phyloP scores from a whole-genome alignment of 2,329 filamentous ascomycete species.

The Cladosporium velox region DNA sequence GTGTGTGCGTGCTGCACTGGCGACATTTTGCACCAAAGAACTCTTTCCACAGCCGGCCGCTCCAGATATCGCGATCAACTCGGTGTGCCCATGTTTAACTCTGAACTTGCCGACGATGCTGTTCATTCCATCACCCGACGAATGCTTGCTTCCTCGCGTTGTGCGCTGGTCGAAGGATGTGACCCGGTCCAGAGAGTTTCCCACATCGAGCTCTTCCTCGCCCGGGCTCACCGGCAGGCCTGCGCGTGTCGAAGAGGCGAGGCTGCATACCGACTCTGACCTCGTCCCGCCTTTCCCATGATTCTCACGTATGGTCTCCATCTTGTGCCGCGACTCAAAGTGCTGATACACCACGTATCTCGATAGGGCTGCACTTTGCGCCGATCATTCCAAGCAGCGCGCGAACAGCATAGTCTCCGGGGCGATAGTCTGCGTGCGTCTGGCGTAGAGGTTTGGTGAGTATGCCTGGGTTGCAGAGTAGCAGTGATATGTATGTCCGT shows the following conservation, averaged over 20 bases:
- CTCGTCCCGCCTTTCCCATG: not conserved
- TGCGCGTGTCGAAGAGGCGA: constrained; percentile 13
- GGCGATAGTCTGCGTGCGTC: not conserved
- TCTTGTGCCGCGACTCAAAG: not conserved
- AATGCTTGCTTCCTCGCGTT: constrained; percentile 15
- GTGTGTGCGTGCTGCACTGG: constrained; percentile 56
- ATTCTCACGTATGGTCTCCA: constrained; percentile 15
- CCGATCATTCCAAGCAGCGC: constrained; percentile 5
- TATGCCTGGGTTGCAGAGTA: not conserved
- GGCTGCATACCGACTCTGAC: constrained; percentile 16
- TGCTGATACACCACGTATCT: not conserved
- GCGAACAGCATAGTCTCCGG: constrained; percentile 16
- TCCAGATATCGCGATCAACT: constrained; percentile 61
- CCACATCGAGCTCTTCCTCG: constrained; percentile 11
- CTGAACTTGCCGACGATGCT: constrained; percentile 7
- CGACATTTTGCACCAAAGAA: constrained; percentile 60
- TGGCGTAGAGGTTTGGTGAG: not conserved
- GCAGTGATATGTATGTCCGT: not conserved
- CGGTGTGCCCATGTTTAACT: constrained; percentile 52
- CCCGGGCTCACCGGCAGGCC: not conserved
- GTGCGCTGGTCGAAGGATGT: constrained; percentile 15
- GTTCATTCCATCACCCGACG: constrained; percentile 9
- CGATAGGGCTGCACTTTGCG: constrained; percentile 1
- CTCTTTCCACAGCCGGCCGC: constrained; percentile 62
- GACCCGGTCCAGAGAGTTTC: constrained; percentile 9